These are phyloP conservation scores for Fraxinus pennsylvanica DNA, from an alignment of 257 asterid genomes.

Conservation along the genomic window DNA sequence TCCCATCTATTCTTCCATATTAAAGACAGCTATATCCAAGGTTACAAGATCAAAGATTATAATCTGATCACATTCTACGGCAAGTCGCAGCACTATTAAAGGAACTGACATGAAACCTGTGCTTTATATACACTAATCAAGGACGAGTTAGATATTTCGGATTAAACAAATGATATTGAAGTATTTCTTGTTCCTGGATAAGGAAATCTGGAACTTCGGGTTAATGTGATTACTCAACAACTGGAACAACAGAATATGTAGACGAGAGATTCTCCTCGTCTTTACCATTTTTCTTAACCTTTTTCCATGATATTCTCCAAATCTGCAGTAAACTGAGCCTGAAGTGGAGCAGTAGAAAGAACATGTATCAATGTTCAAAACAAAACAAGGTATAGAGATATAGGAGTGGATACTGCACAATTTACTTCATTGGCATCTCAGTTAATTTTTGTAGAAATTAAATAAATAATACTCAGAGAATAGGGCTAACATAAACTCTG, in stretches of 20 bases:
- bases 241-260: constrained; percentile 54
- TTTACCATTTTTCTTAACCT: constrained; percentile 51
- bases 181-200: constrained; percentile 16
- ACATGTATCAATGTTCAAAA: background rate
- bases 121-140: background rate
- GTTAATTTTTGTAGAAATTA: background rate
- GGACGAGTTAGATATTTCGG: background rate
- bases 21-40: background rate
- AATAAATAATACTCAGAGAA: background rate
- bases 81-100: background rate
- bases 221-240: constrained; percentile 44
- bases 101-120: background rate
- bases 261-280: constrained; percentile 43
- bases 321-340: constrained; percentile 66
- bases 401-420: background rate
- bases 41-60: background rate
- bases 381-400: background rate
- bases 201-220: background rate
- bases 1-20: background rate
- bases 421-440: background rate
- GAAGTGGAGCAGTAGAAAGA: constrained; percentile 28
- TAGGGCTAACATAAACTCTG: background rate
- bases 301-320: constrained; percentile 80
- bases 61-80: background rate
- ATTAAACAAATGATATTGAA: background rate